Conservation (phyloP, 116 monocot genomes). For the Phalaenopsis hybrid region DNA sequence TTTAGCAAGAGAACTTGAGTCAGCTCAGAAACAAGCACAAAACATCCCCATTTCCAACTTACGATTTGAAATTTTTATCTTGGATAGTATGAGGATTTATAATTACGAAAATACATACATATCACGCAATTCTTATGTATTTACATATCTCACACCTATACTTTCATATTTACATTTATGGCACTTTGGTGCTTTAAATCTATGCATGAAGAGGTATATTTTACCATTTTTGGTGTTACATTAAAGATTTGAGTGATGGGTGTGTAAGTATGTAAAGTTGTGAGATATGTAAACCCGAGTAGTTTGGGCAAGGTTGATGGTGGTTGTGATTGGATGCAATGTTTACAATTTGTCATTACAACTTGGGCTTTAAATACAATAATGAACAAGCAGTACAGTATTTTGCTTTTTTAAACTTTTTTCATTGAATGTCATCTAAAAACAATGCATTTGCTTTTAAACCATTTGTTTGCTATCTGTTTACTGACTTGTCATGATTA, state of each 20-base stretch:
- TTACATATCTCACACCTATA: too few species aligned
- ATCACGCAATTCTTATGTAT: too few species aligned
- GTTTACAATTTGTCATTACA: background rate
- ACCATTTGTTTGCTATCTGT: background rate
- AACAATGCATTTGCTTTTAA: background rate
- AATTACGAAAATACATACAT: background rate
- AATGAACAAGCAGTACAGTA: background rate
- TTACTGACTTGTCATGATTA: background rate
- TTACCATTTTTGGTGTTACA: too few species aligned
- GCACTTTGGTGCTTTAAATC: too few species aligned
- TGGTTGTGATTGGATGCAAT: background rate
- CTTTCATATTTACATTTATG: too few species aligned
- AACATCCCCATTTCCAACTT: background rate
- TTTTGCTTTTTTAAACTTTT: background rate
- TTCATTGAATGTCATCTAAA: background rate
- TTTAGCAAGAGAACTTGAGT: background rate
- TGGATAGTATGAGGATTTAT: background rate
- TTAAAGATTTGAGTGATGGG: too few species aligned
- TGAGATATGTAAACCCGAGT: background rate
- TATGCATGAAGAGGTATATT: too few species aligned
- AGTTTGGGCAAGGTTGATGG: background rate
- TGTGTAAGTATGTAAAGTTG: too few species aligned
- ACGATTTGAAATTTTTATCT: background rate
- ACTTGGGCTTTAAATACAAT: background rate
- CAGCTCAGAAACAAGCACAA: background rate